Evolutionary conservation across 305 asterid genomes (phyloP), one percentile per base, ranked within the genome.

Genomic region (Andrographis paniculata): DNA sequence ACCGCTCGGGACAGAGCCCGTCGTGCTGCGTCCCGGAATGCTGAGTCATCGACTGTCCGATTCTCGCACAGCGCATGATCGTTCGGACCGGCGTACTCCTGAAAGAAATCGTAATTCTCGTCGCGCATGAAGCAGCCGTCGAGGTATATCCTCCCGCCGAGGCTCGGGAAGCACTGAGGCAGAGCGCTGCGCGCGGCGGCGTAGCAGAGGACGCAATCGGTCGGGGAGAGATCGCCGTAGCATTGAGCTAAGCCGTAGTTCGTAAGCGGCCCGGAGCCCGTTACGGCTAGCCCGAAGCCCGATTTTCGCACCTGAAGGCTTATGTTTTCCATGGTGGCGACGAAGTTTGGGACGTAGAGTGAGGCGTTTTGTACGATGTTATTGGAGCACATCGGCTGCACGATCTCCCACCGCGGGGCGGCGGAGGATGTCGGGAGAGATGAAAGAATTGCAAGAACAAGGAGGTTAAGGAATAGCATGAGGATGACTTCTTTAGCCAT

Each of bases 181-280:
- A 68, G 59, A 14, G 55, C 14, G 0, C 62, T 68, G 13, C 72
- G 69, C 9, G 67, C 62, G 18, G 58, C 60, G 9, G 70, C 69
- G 44, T 61, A 64, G 51, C 79, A 72, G 24, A 61, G 17, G 11
- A 47, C 60, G 21, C 75, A 68, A 43, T 72, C 75, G 2, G 23
- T 45, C 20, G 22, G 50, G 21, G 72, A 61, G 22, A 72, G 75
- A 58, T 72, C 79, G 1, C 72, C 65, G 31, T 72, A 68, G 61
- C 79, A 72, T 37, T 68, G 75, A 12, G 68, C 77, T 38, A 66
- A 21, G 13, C 61, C 70, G 35, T 66, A 66, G 55, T 44, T 44
- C 20, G 53, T 19, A 16, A 59, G 68, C 4, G 20, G 62, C 24
- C 68, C 71, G 17, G 59, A 46, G 2, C 72, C 75, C 1, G 51